These are phyloP conservation scores for Crataegus laevigata DNA, from an alignment of 306 rosid genomes.

Conservation along the genomic window DNA sequence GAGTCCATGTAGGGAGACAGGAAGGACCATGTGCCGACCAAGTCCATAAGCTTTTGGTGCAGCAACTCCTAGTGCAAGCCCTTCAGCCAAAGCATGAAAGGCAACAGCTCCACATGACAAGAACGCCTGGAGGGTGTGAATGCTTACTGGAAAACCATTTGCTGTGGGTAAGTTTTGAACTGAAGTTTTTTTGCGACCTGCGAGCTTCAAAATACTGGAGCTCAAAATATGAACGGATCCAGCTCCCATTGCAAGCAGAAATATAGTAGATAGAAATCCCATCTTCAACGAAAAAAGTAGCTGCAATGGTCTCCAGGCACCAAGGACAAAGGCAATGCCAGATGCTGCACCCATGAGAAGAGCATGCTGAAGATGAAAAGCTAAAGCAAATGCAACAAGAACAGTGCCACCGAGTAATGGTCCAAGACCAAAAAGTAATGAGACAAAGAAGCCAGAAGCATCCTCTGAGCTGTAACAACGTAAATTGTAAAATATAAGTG, in stretches of 20 bases:
- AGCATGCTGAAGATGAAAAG: conserved; percentile 81
- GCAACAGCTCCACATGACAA: conserved; percentile 87
- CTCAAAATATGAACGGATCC: conserved; percentile 49
- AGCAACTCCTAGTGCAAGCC: conserved; percentile 97
- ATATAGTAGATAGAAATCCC: conserved; percentile 51
- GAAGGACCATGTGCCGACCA: conserved; percentile 95
- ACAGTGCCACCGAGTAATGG: conserved; percentile 81
- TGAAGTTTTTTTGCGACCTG: conserved; percentile 52
- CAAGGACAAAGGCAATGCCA: conserved; percentile 95
- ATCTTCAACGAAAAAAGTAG: conserved; percentile 70
- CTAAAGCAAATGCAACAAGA: conserved; percentile 71
- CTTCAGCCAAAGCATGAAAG: conserved; percentile 89
- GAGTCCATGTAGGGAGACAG: conserved; percentile 92
- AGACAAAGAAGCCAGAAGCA: conserved; percentile 96
- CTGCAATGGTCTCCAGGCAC: conserved; percentile 90
- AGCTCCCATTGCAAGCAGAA: conserved; percentile 66
- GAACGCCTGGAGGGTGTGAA: conserved; percentile 94
- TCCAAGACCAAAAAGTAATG: conserved; percentile 92
- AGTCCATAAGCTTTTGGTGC: conserved; percentile 98
- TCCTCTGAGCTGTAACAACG: conserved; percentile 73
- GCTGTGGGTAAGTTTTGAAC: conserved; percentile 39
- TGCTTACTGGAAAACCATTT: conserved; percentile 50
- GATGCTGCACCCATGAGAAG: conserved; percentile 93
- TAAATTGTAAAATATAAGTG: conserved; percentile 7
- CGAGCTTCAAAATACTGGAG: conserved; percentile 54